Base-by-base conservation (phyloP, 768 basidiomycete species). In the Exidia glandulosa region DNA sequence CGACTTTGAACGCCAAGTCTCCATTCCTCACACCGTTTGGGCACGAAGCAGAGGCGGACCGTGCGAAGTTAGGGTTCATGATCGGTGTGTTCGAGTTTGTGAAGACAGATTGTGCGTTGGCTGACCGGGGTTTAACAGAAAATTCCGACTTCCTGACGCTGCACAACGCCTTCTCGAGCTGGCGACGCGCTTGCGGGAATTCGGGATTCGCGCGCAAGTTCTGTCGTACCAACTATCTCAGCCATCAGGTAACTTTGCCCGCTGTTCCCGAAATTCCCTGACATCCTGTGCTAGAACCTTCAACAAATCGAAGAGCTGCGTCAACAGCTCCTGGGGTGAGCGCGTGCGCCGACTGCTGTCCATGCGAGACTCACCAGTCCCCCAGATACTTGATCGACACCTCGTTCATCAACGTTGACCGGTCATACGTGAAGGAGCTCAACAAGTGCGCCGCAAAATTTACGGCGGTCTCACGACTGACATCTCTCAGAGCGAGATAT, bases 241-340 rank as follows among this genome's bases (percentile, higher is more conserved):
- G 89, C 63, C 84, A 92, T 64, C 91, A 92, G 76, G 86, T 86
- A 68, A 50, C 71, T 62, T 30, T 54, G 50, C 33, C 60, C 19
- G 36, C 27, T 5, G 29, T n/a, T n/a, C 19, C 10, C 19, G 6
- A 23, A 23, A 52, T 14, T 33, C 32, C 23, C 29, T 13, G 6
- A 25, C 19, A 59, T 27, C 62, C 56, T 52, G 23, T 50, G 61
- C 6, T 68, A 92, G 85, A 97, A 93, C 68, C 75, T 99, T 56
- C 86, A 92, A 73, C 93, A 96, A 72, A 95, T 99, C 32, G 95
- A 98, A 70, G 95, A 97, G 68, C 79, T 97, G 34, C 84, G 94
- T 31, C 92, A 94, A 67, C 95, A 99, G 69, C 83, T 91, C 63
- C 74, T 92, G 59, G 84, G 86, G 79, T 89, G 66, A 63, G 72